A percentile compares a stretch with the other conserved stretches of the same genome.
Evolutionary conservation across 495 filamentous ascomycete genomes (phyloP).

Genomic region (Neurospora hispaniola): DNA sequence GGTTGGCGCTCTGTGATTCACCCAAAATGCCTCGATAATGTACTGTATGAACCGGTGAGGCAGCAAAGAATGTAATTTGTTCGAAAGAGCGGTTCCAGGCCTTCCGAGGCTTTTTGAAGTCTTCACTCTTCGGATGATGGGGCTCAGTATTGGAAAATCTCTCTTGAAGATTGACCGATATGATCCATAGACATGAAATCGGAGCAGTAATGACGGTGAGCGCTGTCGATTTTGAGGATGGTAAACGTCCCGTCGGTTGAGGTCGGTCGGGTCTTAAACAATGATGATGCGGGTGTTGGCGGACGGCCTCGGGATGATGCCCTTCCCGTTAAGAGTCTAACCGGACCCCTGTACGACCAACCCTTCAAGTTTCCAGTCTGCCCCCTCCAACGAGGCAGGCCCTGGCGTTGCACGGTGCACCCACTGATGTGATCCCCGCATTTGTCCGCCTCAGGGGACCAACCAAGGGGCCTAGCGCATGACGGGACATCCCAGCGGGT

Average conservation of each 20-base stretch:
- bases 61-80: background rate
- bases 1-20: conserved; percentile 21
- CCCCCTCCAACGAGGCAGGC: background rate
- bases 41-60: background rate
- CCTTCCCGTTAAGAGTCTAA: background rate
- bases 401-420: background rate
- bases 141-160: background rate
- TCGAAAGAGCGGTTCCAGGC: background rate
- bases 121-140: background rate
- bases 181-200: background rate
- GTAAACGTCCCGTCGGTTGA: background rate
- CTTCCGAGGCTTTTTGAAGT: background rate
- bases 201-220: background rate
- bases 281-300: background rate
- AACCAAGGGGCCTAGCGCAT: background rate
- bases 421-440: background rate
- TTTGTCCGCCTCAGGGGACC: background rate
- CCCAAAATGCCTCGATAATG: background rate
- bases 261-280: background rate
- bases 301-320: background rate
- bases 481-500: background rate
- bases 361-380: background rate
- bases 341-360: background rate
- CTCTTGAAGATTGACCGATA: background rate
- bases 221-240: background rate